Base-by-base conservation (phyloP, 2,329 filamentous ascomycete species). In the Cercospora citrullina region DNA sequence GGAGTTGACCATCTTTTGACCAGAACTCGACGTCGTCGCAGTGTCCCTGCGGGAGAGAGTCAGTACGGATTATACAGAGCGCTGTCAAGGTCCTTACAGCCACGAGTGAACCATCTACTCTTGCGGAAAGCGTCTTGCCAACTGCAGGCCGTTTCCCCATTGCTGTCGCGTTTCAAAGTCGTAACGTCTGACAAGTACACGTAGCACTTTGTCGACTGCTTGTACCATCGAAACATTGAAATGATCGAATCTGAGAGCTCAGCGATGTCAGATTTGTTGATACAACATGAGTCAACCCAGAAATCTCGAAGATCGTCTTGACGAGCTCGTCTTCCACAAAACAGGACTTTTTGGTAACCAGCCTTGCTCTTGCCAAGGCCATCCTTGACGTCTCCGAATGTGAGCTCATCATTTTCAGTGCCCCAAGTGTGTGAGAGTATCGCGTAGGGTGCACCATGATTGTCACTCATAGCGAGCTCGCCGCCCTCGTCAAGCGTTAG, bases 401-500 rank as follows among this genome's bases (percentile, higher is more conserved):
- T 62, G 14, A 62, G n/a, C 26, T 64, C 63, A 12, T 48, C 64
- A 6, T 62, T 31, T 6, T 62, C 58, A 14, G n/a, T 45, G 21
- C 39, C 58, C 64, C 58, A 66, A n/a, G 57, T 61, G 14, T 66
- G 58, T 2, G 64, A 66, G 5, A 66, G 58, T 18, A 66, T 66
- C 5, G 64, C 58, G 45, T 66, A 66, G 10, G n/a, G n/a, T n/a
- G n/a, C n/a, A n/a, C n/a, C n/a, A n/a, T n/a, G n/a, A n/a, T n/a
- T n/a, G n/a, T n/a, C n/a, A n/a, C n/a, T n/a, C n/a, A n/a, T n/a
- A n/a, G n/a, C n/a, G n/a, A 61, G 33, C 33, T 28, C 59, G 14
- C 31, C 33, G 18, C 58, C 5, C 18, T 16, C 6, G 31, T 21
- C 58, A 18, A 60, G 7, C 3, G 18, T 26, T 5, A 60, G 31